Base-by-base conservation (phyloP, 192 early-diverging fungal genomes). In the Gigaspora rosea region DNA sequence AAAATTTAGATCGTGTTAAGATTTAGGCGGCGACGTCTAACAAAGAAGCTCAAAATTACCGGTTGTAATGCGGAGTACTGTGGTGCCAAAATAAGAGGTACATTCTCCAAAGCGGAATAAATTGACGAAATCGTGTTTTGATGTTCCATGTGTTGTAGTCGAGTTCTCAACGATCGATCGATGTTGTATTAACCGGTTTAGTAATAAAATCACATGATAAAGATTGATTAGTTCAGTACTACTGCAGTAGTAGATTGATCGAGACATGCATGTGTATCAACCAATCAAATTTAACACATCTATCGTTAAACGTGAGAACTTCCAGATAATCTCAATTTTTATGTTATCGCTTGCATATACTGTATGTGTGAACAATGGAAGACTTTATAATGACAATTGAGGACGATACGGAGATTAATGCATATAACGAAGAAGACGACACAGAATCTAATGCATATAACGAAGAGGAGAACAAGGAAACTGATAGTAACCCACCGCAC, bases 361-460 rank as follows among this genome's bases (percentile, higher is more conserved):
- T 51, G 8, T 51, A 51, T 27, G 13, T 58, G 4, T n/a, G n/a
- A 59, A 59, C 1, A 59, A 68, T 68, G 66, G 81, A 75, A 52
- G 89, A 90, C 80, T 91, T 92, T 89, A 83, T 92, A 47, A 91
- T 91, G 90, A 92, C 91, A 16, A 92, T 92, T 76, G 86, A 87
- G 74, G 91, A 92, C 75, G 86, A 88, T 75, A 86, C 88, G 64
- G 87, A 87, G 79, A 72, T 77, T 15, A 84, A 88, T 27, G 83
- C 86, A 27, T 82, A 85, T 73, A 80, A 89, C 49, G 86, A 88
- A 47, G 85, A 81, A 50, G 83, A 27, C 1, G 27, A 27, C 27
- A 27, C 27, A 27, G 27, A 27, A 1, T 0, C 27, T 27, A 27
- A 27, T 27, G 27, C 27, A 27, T 27, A 27, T 27, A 27, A 27